phyloP scores from a whole-genome alignment of 345 rosid species.

The Isatis tinctoria region DNA sequence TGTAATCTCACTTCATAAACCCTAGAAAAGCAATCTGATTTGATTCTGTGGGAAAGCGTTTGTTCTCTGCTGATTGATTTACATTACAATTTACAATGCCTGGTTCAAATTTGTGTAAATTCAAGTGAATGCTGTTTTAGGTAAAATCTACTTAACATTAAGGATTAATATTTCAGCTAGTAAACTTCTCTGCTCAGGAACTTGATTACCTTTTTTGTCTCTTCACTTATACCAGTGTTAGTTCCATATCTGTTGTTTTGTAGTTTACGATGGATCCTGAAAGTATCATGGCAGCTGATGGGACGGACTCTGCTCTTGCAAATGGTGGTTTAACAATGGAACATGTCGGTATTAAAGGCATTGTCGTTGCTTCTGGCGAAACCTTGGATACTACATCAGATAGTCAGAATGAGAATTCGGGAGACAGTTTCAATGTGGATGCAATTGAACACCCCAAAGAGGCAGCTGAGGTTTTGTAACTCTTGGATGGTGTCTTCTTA shows the following conservation, averaged over 20 bases:
- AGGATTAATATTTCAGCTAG: background rate
- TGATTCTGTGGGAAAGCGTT: background rate
- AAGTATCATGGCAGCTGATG: constrained; percentile 31
- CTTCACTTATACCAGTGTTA: background rate
- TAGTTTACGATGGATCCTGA: constrained; percentile 60
- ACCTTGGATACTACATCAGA: constrained; percentile 23
- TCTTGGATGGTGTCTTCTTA: background rate
- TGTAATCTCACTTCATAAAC: background rate
- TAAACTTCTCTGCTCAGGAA: background rate
- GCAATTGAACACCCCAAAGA: constrained; percentile 32
- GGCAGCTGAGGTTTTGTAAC: constrained; percentile 43
- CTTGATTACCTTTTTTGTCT: background rate
- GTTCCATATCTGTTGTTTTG: constrained; percentile 13
- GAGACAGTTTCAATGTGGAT: constrained; percentile 31
- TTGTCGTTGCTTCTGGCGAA: constrained; percentile 29
- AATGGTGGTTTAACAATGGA: constrained; percentile 48
- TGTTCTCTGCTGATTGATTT: constrained; percentile 6
- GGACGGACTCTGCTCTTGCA: constrained; percentile 42
- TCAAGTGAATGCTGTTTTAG: background rate
- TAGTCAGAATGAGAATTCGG: constrained; percentile 32
- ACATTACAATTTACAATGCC: background rate
- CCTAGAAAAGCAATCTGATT: background rate
- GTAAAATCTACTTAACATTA: background rate
- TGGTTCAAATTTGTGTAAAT: background rate
- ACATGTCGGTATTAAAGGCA: constrained; percentile 31